Conservation (phyloP, 225 moss, liverwort and hornwort species). For the Straminergon stramineum region DNA sequence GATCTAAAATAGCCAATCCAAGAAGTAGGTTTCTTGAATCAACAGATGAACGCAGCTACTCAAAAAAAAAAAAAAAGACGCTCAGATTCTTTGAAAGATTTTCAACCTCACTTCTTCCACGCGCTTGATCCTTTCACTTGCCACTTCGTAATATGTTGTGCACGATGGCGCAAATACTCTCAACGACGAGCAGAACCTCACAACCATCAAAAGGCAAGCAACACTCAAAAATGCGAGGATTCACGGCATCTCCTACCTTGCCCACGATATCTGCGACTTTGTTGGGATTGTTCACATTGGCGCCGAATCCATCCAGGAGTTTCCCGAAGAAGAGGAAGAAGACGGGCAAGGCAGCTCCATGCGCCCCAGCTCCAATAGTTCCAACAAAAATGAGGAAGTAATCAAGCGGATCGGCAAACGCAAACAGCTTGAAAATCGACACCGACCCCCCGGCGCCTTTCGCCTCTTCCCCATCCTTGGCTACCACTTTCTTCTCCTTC, state of each 20-base stretch:
- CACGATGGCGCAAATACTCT: background rate
- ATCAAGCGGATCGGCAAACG: slow-evolving; percentile 52
- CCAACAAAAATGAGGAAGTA: slow-evolving; percentile 44
- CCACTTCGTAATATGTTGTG: background rate
- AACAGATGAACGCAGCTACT: background rate
- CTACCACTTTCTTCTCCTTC: background rate
- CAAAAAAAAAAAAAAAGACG: no score
- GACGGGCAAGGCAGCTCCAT: slow-evolving; percentile 58
- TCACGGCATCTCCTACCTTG: slow-evolving; percentile 1
- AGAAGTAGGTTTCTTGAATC: background rate
- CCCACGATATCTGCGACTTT: slow-evolving; percentile 7
- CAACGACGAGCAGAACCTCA: background rate
- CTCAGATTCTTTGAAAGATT: background rate
- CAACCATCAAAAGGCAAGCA: background rate
- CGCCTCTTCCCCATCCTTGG: background rate
- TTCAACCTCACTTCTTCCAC: background rate
- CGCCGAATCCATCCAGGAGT: slow-evolving; percentile 63
- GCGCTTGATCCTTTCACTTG: background rate
- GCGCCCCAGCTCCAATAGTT: slow-evolving; percentile 36
- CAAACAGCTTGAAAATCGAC: slow-evolving; percentile 47
- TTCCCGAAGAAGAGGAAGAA: slow-evolving; percentile 67
- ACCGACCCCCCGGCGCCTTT: slow-evolving; percentile 5
- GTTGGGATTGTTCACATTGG: background rate
- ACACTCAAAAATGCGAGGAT: background rate
- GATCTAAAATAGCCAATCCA: background rate